Evolutionary conservation across 192 early-diverging fungal genomes (phyloP), one percentile per base, ranked within the genome.

Genomic region (Backusella luteola): DNA sequence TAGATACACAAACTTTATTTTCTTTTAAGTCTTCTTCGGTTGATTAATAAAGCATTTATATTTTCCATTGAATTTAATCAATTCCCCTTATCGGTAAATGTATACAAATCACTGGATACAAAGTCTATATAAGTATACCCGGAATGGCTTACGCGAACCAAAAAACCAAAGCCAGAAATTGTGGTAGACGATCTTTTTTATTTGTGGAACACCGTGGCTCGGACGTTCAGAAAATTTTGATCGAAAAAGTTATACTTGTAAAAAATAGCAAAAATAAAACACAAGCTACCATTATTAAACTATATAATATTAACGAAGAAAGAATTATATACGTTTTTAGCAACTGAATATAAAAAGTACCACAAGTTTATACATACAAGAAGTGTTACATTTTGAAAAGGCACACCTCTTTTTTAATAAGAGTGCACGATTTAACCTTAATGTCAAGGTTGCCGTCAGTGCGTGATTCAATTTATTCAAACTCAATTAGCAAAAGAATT

Each of bases 401-500:
- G 46, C 6, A 49, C 1, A 49, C 6, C 46, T 49, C 19, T 49
- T 49, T 49, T 49, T 19, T 49, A 32, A 32, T 49, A 49, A 59
- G 21, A 23, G 7, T 26, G 11, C 11, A 23, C 21, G 53, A 12
- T 59, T 26, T 26, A 63, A 63, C 26, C 21, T 63, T 63, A 63
- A 63, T 63, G 56, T 63, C 26, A 63, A 63, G 56, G 56, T 63
- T 59, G 23, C 23, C 23, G 56, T 63, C 56, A 63, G 56, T 63
- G 56, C 56, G 56, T 63, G 56, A 63, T 63, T 11, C 56, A 63
- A 63, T n/a, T 49, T 63, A 63, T 63, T 63, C 23, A 63, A 63
- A 63, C 56, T 63, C 56, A 63, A 29, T 63, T 14, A 12, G 56
- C 56, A 63, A 63, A 63, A 4, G 0, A n/a, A 19, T 63, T 63